These are phyloP conservation scores for Wickerhamomyces strasburgensis DNA, from an alignment of 805 yeast species.

Conservation along the genomic window DNA sequence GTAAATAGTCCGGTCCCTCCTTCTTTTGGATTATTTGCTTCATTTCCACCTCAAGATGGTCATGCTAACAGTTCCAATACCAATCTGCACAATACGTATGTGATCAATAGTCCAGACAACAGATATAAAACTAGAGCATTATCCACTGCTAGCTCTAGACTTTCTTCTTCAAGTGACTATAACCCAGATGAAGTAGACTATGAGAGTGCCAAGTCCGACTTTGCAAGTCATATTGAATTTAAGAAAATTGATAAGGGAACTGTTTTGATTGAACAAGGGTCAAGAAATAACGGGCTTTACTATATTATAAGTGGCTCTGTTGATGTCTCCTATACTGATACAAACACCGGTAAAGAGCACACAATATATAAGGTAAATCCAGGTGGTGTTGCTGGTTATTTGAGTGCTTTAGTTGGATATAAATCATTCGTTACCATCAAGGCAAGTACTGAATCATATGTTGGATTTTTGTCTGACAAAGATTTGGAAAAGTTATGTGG, in stretches of 20 bases:
- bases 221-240: slow-evolving; percentile 57
- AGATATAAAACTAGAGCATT: slow-evolving; percentile 2
- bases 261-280: slow-evolving; percentile 57
- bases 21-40: slow-evolving; percentile 10
- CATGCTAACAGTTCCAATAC: neutral
- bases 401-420: slow-evolving; percentile 75
- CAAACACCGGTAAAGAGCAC: slow-evolving; percentile 28
- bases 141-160: slow-evolving; percentile 3
- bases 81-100: neutral
- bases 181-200: slow-evolving; percentile 33
- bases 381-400: slow-evolving; percentile 86
- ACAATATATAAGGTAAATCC: slow-evolving; percentile 53
- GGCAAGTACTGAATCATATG: slow-evolving; percentile 58
- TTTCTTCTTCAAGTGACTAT: slow-evolving; percentile 8
- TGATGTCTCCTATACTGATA: slow-evolving; percentile 52
- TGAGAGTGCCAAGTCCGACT: slow-evolving; percentile 48
- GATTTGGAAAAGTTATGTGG: slow-evolving; percentile 66
- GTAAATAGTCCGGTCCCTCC: slow-evolving; percentile 19
- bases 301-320: slow-evolving; percentile 77
- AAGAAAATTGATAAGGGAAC: slow-evolving; percentile 48
- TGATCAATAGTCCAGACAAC: neutral
- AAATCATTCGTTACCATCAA: slow-evolving; percentile 69
- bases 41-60: slow-evolving; percentile 4
- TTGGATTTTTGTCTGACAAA: slow-evolving; percentile 64
- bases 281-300: slow-evolving; percentile 66